A percentile compares a stretch with the other conserved stretches of the same genome.
These are phyloP conservation scores for Calonectria pseudoturangicola DNA, from an alignment of 2,329 filamentous ascomycete genomes.

Conservation along the genomic window DNA sequence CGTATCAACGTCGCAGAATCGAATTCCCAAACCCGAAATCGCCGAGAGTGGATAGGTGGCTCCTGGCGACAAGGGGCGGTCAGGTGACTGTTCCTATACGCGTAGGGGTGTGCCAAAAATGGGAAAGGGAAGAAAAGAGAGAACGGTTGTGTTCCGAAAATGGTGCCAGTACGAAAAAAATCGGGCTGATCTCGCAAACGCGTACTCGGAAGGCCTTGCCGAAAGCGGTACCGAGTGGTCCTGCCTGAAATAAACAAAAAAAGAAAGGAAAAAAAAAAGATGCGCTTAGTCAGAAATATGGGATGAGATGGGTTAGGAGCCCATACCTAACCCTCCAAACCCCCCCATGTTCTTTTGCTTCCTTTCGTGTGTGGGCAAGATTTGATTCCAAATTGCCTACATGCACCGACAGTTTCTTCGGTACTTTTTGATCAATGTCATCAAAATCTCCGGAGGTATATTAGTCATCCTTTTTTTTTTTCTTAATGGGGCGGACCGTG, in stretches of 20 bases:
- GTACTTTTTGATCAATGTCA: no score
- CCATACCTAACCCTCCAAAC: no score
- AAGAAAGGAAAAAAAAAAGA: not conserved
- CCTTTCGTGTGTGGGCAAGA: no score
- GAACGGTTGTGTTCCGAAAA: not conserved
- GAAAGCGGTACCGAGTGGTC: constrained; percentile 7
- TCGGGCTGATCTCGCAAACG: constrained; percentile 5
- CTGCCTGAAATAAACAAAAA: not conserved
- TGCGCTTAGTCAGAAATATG: constrained; percentile 17
- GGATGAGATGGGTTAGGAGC: not conserved
- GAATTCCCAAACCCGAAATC: constrained; percentile 13
- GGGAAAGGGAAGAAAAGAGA: no score
- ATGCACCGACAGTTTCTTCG: no score
- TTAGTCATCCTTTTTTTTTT: no score
- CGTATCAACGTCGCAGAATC: constrained; percentile 14
- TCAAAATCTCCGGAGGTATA: no score
- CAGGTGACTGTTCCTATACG: constrained; percentile 8
- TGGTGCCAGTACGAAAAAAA: not conserved
- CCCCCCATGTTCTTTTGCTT: no score
- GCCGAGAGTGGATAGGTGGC: constrained; percentile 8
- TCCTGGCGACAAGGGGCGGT: not conserved
- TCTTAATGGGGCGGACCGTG: no score
- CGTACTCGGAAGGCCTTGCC: constrained; percentile 10
- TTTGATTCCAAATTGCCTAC: no score
- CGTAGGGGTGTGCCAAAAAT: not conserved